Conservation (phyloP, 352 stramenopile species). For the Phytophthora foliorum region DNA sequence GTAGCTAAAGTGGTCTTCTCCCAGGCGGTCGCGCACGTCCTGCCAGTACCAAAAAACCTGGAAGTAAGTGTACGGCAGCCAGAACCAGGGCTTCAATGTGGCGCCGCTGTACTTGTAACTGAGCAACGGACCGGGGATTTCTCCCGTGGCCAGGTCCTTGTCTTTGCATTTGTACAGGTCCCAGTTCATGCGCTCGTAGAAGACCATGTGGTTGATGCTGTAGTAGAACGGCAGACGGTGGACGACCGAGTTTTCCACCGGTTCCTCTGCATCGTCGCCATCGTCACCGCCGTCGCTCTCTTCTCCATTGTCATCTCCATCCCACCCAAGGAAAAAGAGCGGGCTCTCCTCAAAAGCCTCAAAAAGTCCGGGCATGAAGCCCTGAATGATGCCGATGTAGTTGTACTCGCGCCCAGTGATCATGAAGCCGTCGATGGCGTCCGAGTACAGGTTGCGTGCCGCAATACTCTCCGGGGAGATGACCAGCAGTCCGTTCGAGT, state of each 20-base stretch:
- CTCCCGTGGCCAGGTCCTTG: constrained; percentile 61
- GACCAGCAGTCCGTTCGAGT: constrained; percentile 84
- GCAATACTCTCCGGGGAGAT: constrained; percentile 77
- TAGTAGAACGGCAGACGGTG: constrained; percentile 86
- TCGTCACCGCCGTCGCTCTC: constrained; percentile 42
- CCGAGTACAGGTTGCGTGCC: constrained; percentile 80
- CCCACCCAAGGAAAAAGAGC: constrained; percentile 70
- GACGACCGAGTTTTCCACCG: constrained; percentile 58
- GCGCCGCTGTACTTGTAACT: constrained; percentile 86
- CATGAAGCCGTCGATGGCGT: constrained; percentile 87
- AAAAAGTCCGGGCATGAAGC: constrained; percentile 83
- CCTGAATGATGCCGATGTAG: constrained; percentile 85
- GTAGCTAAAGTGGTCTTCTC: constrained; percentile 70
- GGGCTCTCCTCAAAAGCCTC: constrained; percentile 85
- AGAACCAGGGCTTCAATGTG: constrained; percentile 85
- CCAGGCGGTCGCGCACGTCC: constrained; percentile 59
- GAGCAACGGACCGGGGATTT: constrained; percentile 76
- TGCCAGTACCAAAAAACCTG: constrained; percentile 89
- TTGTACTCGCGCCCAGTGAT: constrained; percentile 86
- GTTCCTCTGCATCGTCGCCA: constrained; percentile 34
- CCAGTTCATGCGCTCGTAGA: constrained; percentile 90
- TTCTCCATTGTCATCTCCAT: constrained; percentile 47
- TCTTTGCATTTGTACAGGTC: constrained; percentile 88
- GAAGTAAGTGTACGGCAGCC: constrained; percentile 85
- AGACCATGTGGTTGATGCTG: constrained; percentile 91